Conservation (phyloP, 495 filamentous ascomycete species). For the Tetracladium marchalianum region DNA sequence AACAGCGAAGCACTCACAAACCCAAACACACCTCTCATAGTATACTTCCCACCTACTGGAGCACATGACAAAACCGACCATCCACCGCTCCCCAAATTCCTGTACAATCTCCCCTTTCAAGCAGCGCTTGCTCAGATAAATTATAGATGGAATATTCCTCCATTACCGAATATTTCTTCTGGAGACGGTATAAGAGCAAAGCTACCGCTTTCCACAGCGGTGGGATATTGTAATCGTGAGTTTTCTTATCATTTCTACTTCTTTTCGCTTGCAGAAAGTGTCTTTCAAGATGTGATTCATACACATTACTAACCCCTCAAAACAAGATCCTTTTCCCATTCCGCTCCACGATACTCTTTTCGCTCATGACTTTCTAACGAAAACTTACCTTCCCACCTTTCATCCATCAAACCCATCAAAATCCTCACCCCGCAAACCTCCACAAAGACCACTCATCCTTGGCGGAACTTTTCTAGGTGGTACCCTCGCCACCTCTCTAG, state of each 20-base stretch:
- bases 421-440: neutral
- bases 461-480: constrained; percentile 42
- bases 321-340: constrained; percentile 22
- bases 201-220: too few relatives aligned
- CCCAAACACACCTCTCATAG: constrained; percentile 3
- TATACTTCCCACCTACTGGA: constrained; percentile 17
- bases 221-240: too few relatives aligned
- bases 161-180: neutral
- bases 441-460: constrained; percentile 27
- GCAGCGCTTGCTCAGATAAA: constrained; percentile 14
- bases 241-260: too few relatives aligned
- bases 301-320: too few relatives aligned
- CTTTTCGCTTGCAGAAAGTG: too few relatives aligned
- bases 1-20: constrained; percentile 5
- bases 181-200: too few relatives aligned
- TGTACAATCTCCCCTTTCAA: neutral
- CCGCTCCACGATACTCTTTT: constrained; percentile 37
- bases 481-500: constrained; percentile 34
- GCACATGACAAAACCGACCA: constrained; percentile 1
- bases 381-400: neutral
- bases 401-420: neutral
- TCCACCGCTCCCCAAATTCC: constrained; percentile 7
- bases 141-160: constrained; percentile 17
- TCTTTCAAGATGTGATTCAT: too few relatives aligned
- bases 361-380: constrained; percentile 29